Base-by-base conservation (phyloP, 148 eudicot species). In the Limonium bicolor region DNA sequence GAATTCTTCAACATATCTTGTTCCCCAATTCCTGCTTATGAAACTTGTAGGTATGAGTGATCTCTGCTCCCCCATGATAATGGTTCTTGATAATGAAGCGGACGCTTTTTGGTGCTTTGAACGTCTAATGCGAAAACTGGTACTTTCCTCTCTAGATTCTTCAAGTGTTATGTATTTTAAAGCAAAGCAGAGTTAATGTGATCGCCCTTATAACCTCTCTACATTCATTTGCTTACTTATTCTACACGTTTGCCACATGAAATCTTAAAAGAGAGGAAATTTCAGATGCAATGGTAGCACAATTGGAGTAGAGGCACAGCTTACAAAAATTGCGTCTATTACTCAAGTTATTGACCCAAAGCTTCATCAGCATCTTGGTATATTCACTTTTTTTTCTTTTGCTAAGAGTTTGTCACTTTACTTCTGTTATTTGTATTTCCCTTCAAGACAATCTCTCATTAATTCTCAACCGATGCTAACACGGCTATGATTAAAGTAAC, bases 91-190 rank as follows among this genome's bases (percentile, higher is more conserved):
- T 16, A 72, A 88, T 56, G 97, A 88, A 72, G 97, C 97, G 19
- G 97, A 88, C 68, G 73, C 97, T 27, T 88, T 80, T 76, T 88
- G 92, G 86, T 83, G 94, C 69, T 88, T 88, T 64, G 94, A 88
- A 59, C 97, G 83, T 44, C 59, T 90, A 32, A 90, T 90, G 99
- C 93, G 93, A 35, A 75, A 77, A 78, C 46, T 90, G 92, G 99
- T 90, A 84, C 19, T 27, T 37, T 31, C 12, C 33, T 12, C 27
- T 40, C 20, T 15, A 23, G 26, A 19, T 5, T 46, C n/a, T 35
- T 18, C 29, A n/a, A 12, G 12, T 38, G 16, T 43, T 20, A 23
- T 13, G 19, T 6, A 7, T 12, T 3, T 20, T 40, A 40, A n/a
- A 3, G 20, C 4, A 17, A 16, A 16, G 20, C 20, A 5, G 17